These are phyloP conservation scores for Naganishia sp. DNA, from an alignment of 1,284 basidiomycete genomes.

Conservation along the genomic window DNA sequence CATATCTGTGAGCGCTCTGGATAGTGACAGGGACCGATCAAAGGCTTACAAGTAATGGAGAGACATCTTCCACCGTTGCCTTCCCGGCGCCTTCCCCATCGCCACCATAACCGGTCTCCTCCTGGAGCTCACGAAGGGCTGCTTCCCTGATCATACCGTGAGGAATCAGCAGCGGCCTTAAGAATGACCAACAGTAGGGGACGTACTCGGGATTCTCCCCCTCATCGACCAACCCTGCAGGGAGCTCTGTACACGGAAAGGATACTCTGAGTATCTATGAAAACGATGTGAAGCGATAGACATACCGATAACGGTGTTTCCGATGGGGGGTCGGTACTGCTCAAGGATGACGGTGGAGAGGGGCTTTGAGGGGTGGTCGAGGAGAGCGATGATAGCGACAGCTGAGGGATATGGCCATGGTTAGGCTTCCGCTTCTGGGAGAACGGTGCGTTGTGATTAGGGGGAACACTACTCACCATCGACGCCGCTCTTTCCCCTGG, in stretches of 20 bases:
- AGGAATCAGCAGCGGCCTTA: neutral
- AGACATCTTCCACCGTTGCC: slow-evolving; percentile 62
- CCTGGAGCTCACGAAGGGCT: slow-evolving; percentile 80
- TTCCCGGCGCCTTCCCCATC: slow-evolving; percentile 54
- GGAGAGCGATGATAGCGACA: slow-evolving; percentile 77
- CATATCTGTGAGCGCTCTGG: neutral
- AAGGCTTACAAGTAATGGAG: slow-evolving; percentile 65
- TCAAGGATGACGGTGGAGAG: slow-evolving; percentile 78
- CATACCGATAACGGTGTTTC: slow-evolving; percentile 70
- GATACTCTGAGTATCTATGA: slow-evolving; percentile 9
- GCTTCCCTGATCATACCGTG: slow-evolving; percentile 47
- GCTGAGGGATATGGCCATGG: slow-evolving; percentile 55
- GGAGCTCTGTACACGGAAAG: slow-evolving; percentile 63
- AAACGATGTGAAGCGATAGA: slow-evolving; percentile 31
- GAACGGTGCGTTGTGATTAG: neutral
- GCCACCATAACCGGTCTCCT: slow-evolving; percentile 79
- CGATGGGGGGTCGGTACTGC: slow-evolving; percentile 80
- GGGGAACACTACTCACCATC: slow-evolving; percentile 63
- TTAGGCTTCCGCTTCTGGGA: neutral
- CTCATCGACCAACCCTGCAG: slow-evolving; percentile 81
- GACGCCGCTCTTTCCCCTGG: slow-evolving; percentile 68
- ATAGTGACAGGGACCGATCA: neutral
- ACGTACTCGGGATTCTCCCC: slow-evolving; percentile 70
- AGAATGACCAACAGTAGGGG: neutral
- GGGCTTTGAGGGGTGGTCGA: slow-evolving; percentile 64